A percentile compares a stretch with the other conserved stretches of the same genome.
These are phyloP conservation scores for Mucor piriformis DNA, from an alignment of 371 early-diverging fungal genomes.

Conservation along the genomic window DNA sequence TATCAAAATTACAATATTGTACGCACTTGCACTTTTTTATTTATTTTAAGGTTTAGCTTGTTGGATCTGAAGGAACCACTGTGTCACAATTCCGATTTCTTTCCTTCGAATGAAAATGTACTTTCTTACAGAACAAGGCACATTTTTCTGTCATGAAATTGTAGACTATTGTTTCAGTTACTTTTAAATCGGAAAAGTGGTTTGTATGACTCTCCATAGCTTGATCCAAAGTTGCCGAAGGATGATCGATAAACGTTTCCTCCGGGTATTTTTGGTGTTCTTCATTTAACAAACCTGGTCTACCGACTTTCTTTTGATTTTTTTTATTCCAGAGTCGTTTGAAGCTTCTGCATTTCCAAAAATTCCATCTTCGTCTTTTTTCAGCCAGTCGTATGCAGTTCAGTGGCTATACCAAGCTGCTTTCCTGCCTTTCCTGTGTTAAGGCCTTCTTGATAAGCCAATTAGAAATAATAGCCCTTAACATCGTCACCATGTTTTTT, in stretches of 20 bases:
- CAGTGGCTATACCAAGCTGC: constrained; percentile 5
- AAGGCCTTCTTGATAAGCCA: constrained; percentile 3
- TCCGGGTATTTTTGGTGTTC: constrained; percentile 1
- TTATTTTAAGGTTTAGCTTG: no score
- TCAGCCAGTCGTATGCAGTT: constrained; percentile 17
- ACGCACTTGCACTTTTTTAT: no score
- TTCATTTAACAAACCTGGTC: constrained; percentile 8
- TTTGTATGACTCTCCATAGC: not conserved
- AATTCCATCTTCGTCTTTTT: constrained; percentile 7
- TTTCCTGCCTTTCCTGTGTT: constrained; percentile 10
- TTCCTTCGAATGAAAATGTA: no score
- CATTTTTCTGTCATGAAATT: no score
- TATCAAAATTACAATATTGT: no score
- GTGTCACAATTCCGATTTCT: no score
- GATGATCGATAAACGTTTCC: constrained; percentile 9
- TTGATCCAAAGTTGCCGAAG: constrained; percentile 9
- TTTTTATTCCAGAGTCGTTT: not conserved
- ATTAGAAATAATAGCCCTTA: constrained; percentile 1
- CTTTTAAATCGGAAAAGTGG: no score
- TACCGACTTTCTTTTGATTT: not conserved
- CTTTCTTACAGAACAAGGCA: no score
- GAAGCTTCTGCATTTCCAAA: not conserved
- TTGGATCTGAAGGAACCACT: no score
- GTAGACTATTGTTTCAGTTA: no score
- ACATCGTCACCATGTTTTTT: constrained; percentile 9